phyloP scores from a whole-genome alignment of 179 eudicot genomes.

The Amaranthus tricolor region DNA sequence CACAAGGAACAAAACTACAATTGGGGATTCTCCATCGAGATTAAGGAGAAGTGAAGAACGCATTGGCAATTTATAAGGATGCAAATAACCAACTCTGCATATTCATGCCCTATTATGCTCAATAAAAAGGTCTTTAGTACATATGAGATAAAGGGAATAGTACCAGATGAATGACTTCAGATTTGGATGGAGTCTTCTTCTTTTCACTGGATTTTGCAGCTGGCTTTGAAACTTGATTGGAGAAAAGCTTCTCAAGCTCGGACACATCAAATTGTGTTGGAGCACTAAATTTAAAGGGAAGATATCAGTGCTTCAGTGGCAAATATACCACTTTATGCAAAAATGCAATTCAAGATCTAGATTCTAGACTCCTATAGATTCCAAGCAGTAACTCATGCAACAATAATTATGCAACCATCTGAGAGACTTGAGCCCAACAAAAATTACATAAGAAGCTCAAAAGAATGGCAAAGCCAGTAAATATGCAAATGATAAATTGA shows the following conservation, averaged over 20 bases:
- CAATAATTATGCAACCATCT: neutral
- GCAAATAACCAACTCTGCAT: conserved; percentile 7
- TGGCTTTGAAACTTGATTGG: conserved; percentile 74
- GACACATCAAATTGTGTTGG: conserved; percentile 78
- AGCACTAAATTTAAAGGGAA: conserved; percentile 44
- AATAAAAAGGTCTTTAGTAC: neutral
- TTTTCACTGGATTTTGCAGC: conserved; percentile 54
- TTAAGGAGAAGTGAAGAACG: too few relatives aligned
- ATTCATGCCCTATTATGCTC: neutral
- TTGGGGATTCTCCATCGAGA: too few relatives aligned
- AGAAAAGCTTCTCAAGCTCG: conserved; percentile 91
- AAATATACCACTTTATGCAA: conserved; percentile 6
- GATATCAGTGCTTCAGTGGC: conserved; percentile 35
- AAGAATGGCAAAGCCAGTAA: neutral
- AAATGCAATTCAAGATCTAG: neutral
- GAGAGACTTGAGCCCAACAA: neutral
- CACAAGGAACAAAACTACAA: too few relatives aligned
- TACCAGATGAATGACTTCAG: conserved; percentile 94
- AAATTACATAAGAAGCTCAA: neutral
- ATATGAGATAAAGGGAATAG: neutral
- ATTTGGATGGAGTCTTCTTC: conserved; percentile 67
- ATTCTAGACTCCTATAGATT: neutral
- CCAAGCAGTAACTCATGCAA: neutral
- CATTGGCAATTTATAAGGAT: neutral
- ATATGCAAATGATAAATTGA: neutral